Base-by-base conservation (phyloP, 345 rosid species). In the Lumnitzera littorea region DNA sequence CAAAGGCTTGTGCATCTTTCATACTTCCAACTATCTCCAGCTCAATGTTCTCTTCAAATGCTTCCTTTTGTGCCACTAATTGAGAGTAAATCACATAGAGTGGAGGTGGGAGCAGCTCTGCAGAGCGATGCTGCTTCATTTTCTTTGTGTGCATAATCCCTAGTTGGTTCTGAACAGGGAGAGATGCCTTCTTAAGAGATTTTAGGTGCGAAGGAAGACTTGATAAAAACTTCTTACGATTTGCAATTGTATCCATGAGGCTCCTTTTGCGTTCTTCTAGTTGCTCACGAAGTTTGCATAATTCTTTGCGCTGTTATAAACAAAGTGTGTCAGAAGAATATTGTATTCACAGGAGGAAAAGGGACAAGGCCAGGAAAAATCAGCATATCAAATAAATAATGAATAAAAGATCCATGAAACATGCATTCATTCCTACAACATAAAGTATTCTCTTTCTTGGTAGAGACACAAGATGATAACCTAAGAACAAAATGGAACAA, bases 21-120 rank as follows among this genome's bases (percentile, higher is more conserved):
- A 84, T 54, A 57, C 91, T 84, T 67, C 99, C 99, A 4, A 78
- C 73, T 48, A 94, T 79, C 57, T 88, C 97, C 43, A 90, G 13
- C 50, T 86, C 91, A 16, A 88, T 76, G 50, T 62, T 77, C 66
- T 90, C 99, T 58, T 82, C 87, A 60, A 94, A 94, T 46, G 96
- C 97, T 72, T 84, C 97, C 70, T 87, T 90, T 54, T 82, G 97
- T 12, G 95, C 95, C 67, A 77, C 24, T 29, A 94, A 77, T 80
- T 84, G 89, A 0, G 99, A 86, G 62, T 82, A 94, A 20, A 94
- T 71, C 63, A 94, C 85, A 51, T 90, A 86, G 52, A 94, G 90
- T 9, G 99, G 86, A 20, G 85, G 95, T 31, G 99, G 91, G 75
- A 94, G 96, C 70, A 94, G 72, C 83, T 94, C 97, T 46, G 99